phyloP scores from a whole-genome alignment of 2,329 filamentous ascomycete species.

The Phyllosticta capitalensis region DNA sequence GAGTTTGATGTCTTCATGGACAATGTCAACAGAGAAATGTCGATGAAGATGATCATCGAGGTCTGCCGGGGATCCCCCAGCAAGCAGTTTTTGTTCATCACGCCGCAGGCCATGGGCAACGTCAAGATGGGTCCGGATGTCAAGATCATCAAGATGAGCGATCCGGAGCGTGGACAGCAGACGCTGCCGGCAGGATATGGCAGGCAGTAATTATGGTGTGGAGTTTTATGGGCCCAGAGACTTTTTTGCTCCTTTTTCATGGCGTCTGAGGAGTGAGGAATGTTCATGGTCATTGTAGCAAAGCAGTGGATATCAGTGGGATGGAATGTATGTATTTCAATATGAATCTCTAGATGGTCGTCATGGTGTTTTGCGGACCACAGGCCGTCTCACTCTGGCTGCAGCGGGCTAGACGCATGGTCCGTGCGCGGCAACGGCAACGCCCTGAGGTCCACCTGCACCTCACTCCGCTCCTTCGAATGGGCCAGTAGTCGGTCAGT shows the following conservation, averaged over 20 bases:
- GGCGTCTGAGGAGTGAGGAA: no score
- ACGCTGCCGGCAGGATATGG: conserved; percentile 22
- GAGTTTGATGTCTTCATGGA: conserved; percentile 99
- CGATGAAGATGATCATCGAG: conserved; percentile 85
- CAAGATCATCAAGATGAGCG: conserved; percentile 59
- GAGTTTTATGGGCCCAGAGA: no score
- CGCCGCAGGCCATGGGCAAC: conserved; percentile 68
- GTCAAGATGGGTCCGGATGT: conserved; percentile 59
- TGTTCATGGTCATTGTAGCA: no score
- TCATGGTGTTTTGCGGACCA: neutral
- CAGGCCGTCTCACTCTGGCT: neutral
- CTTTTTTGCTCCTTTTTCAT: no score
- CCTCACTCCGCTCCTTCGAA: neutral
- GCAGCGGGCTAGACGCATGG: neutral
- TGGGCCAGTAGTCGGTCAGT: neutral
- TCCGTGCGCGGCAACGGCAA: neutral
- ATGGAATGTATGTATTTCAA: no score
- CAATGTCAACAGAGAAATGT: conserved; percentile 85
- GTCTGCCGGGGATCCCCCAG: conserved; percentile 81
- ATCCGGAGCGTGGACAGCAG: conserved; percentile 43
- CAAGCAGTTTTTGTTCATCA: conserved; percentile 92
- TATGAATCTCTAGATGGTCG: neutral
- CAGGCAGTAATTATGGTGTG: neutral
- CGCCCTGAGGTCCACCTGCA: neutral
- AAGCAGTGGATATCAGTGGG: no score